phyloP scores from a whole-genome alignment of 345 rosid species.

The Melastoma malabathricum region DNA sequence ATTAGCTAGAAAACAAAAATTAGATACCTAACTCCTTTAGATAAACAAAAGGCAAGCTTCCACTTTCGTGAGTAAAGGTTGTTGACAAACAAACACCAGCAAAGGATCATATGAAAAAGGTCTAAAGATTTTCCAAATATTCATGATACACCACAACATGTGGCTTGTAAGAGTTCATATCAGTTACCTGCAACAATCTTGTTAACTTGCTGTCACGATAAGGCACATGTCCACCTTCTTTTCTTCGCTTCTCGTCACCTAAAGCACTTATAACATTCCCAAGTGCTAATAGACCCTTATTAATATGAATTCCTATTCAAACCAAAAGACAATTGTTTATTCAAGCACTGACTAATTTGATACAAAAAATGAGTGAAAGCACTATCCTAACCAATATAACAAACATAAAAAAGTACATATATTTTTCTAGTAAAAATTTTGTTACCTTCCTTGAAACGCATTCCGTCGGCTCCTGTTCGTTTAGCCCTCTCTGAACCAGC shows the following conservation, averaged over 20 bases:
- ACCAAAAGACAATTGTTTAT: neutral
- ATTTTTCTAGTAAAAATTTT: neutral
- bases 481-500: slow-evolving; percentile 98
- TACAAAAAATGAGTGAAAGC: neutral
- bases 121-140: neutral
- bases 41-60: too few species aligned
- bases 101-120: too few species aligned
- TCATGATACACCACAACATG: too few species aligned
- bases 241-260: slow-evolving; percentile 90
- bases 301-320: slow-evolving; percentile 71
- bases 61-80: neutral
- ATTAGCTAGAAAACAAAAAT: too few species aligned
- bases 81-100: neutral
- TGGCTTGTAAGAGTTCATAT: neutral
- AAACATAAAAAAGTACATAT: too few species aligned
- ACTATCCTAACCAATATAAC: too few species aligned
- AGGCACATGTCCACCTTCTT: slow-evolving; percentile 94
- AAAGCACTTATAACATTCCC: slow-evolving; percentile 95
- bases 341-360: neutral
- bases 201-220: slow-evolving; percentile 99
- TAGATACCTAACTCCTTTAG: too few species aligned
- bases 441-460: slow-evolving; percentile 97
- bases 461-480: slow-evolving; percentile 89
- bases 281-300: slow-evolving; percentile 86
- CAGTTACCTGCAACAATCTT: slow-evolving; percentile 70